These are phyloP conservation scores for Fragilaria crotonensis DNA, from an alignment of 108 stramenopile species.

Conservation along the genomic window DNA sequence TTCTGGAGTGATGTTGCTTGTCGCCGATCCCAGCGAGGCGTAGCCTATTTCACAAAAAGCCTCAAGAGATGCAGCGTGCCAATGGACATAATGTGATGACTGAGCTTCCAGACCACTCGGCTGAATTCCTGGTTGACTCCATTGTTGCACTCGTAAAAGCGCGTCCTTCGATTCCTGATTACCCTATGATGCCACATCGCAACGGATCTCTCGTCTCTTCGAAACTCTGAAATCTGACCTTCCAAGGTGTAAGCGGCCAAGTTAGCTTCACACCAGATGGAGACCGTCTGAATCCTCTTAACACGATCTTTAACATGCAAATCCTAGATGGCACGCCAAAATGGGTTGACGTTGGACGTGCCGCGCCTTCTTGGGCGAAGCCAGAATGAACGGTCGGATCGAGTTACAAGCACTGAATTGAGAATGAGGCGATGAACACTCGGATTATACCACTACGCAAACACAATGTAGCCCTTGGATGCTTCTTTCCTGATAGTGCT, in stretches of 20 bases:
- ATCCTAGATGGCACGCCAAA: background rate
- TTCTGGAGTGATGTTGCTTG: constrained; percentile 9
- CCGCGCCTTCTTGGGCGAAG: background rate
- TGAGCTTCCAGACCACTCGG: constrained; percentile 2
- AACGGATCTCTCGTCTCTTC: background rate
- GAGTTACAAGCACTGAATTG: too few species aligned
- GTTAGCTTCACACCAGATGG: constrained; percentile 6
- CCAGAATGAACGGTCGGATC: too few species aligned
- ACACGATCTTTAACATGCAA: background rate
- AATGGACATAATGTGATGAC: too few species aligned
- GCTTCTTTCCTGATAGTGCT: too few species aligned
- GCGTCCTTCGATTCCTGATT: background rate
- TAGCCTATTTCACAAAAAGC: constrained; percentile 9
- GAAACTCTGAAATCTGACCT: background rate
- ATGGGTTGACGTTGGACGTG: constrained; percentile 2
- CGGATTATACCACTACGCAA: too few species aligned
- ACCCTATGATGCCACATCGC: background rate
- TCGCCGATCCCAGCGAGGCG: constrained; percentile 9
- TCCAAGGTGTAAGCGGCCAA: constrained; percentile 7
- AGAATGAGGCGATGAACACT: too few species aligned
- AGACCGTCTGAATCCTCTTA: constrained; percentile 7
- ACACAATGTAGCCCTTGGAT: too few species aligned
- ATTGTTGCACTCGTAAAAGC: constrained; percentile 8
- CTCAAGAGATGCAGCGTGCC: background rate
- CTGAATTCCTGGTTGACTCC: constrained; percentile 9